phyloP scores from a whole-genome alignment of 257 asterid species.

The Penstemon davidsonii region DNA sequence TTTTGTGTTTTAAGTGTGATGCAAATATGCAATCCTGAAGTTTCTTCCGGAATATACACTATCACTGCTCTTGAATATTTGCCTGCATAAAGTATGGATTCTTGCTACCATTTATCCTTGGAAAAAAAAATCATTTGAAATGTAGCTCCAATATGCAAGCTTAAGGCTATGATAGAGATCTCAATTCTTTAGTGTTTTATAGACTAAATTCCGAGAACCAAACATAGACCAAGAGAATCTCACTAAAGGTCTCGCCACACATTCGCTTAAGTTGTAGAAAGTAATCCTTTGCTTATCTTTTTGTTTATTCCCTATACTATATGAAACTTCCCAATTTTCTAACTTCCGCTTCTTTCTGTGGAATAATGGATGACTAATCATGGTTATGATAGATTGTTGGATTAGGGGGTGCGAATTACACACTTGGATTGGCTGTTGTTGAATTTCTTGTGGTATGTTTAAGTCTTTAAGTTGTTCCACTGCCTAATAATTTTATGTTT shows the following conservation, averaged over 20 bases:
- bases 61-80: neutral
- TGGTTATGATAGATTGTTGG: neutral
- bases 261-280: neutral
- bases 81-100: neutral
- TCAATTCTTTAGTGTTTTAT: neutral
- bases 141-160: neutral
- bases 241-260: neutral
- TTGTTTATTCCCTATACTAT: neutral
- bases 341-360: neutral
- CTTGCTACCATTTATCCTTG: neutral
- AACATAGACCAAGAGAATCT: neutral
- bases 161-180: too few species aligned
- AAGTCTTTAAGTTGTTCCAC: neutral
- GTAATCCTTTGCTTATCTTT: neutral
- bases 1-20: neutral
- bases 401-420: neutral
- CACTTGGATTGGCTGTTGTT: neutral
- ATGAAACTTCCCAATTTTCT: neutral
- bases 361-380: neutral
- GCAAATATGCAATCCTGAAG: neutral
- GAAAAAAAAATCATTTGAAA: too few species aligned
- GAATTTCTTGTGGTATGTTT: conserved; percentile 1
- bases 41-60: neutral
- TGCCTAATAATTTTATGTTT: conserved; percentile 19
- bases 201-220: neutral